A percentile compares a stretch with the other conserved stretches of the same genome.
Evolutionary conservation across 345 rosid genomes (phyloP).

Genomic region (Eucalyptus victrix): DNA sequence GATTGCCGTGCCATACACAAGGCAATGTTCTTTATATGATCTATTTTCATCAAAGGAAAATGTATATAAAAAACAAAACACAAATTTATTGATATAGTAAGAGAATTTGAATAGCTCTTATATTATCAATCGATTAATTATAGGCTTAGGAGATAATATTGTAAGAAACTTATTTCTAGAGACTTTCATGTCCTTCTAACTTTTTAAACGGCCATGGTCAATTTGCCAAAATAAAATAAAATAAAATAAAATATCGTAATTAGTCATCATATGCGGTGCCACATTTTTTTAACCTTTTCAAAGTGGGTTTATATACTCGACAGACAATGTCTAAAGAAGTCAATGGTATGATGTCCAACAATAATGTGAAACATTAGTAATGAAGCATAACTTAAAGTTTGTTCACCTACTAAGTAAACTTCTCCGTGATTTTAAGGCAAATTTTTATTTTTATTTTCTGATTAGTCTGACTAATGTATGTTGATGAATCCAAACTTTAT

Average conservation of each 20-base stretch:
- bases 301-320: not conserved
- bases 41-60: not conserved
- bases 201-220: too few species aligned
- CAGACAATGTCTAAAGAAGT: not conserved
- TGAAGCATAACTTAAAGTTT: not conserved
- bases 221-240: not conserved
- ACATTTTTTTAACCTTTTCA: not conserved
- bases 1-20: not conserved
- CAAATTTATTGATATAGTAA: not conserved
- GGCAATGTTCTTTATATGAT: not conserved
- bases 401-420: not conserved
- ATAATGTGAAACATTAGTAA: not conserved
- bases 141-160: not conserved
- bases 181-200: too few species aligned
- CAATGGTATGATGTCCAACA: not conserved
- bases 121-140: not conserved
- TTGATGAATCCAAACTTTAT: not conserved
- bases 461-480: not conserved
- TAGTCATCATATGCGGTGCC: not conserved
- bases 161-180: too few species aligned
- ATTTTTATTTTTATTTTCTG: not conserved
- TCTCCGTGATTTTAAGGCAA: not conserved
- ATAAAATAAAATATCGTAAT: not conserved
- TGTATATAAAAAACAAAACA: not conserved
- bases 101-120: not conserved